Evolutionary conservation across 2,329 filamentous ascomycete genomes (phyloP).

Genomic region (Bipolaris victoriae): DNA sequence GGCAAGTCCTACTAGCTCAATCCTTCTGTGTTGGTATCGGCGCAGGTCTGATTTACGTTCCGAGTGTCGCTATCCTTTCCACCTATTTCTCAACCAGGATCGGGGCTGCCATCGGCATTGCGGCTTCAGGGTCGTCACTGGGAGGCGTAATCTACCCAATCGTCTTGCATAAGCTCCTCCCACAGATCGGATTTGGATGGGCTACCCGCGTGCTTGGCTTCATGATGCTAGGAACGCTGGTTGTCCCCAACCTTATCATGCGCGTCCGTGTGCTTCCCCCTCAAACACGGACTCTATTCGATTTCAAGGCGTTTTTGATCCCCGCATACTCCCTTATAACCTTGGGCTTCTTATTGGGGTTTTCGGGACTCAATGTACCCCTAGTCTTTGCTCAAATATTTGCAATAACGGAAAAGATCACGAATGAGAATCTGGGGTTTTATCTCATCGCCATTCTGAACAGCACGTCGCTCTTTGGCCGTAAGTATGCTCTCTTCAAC

Average conservation of each 20-base stretch:
- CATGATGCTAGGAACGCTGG: slow-evolving; percentile 60
- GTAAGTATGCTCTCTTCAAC: slow-evolving; percentile 21
- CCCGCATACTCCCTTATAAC: slow-evolving; percentile 52
- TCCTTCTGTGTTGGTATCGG: slow-evolving; percentile 57
- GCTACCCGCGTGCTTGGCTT: slow-evolving; percentile 69
- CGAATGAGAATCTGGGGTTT: slow-evolving; percentile 62
- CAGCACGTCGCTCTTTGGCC: slow-evolving; percentile 57
- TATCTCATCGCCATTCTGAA: slow-evolving; percentile 75
- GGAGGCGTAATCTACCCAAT: slow-evolving; percentile 60
- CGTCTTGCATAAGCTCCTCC: slow-evolving; percentile 64
- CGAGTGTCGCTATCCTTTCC: slow-evolving; percentile 54
- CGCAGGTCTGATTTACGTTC: slow-evolving; percentile 53
- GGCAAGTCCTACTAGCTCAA: slow-evolving; percentile 58
- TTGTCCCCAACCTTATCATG: slow-evolving; percentile 51
- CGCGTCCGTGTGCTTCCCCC: slow-evolving; percentile 54
- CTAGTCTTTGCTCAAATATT: slow-evolving; percentile 64
- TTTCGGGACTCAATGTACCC: slow-evolving; percentile 56
- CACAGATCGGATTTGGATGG: slow-evolving; percentile 67
- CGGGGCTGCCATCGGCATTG: slow-evolving; percentile 54
- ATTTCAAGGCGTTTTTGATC: slow-evolving; percentile 52
- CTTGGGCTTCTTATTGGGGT: slow-evolving; percentile 52
- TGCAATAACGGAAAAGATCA: slow-evolving; percentile 60
- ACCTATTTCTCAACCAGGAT: slow-evolving; percentile 57
- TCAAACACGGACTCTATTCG: slow-evolving; percentile 51
- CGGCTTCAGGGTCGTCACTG: slow-evolving; percentile 52